phyloP scores from a whole-genome alignment of 2,329 filamentous ascomycete genomes.

The Xylaria sp. region DNA sequence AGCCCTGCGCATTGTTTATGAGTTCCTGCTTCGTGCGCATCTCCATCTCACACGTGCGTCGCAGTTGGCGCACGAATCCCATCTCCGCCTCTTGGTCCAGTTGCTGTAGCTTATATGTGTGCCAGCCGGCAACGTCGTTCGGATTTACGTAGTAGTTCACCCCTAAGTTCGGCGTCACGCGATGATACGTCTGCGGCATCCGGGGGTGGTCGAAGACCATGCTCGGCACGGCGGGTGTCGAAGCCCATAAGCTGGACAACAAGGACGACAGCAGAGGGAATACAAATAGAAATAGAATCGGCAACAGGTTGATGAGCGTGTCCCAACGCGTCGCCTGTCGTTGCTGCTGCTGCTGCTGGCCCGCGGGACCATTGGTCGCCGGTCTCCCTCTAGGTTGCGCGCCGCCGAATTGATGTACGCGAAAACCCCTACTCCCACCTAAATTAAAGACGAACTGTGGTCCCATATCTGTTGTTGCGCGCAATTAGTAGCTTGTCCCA shows the following conservation, averaged over 20 bases:
- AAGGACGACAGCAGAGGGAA: constrained; percentile 77
- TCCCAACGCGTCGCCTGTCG: constrained; percentile 49
- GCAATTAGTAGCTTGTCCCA: neutral
- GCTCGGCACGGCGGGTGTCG: constrained; percentile 54
- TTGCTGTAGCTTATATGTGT: constrained; percentile 60
- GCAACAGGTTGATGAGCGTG: constrained; percentile 70
- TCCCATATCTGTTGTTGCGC: constrained; percentile 47
- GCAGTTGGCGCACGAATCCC: constrained; percentile 62
- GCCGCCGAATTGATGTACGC: constrained; percentile 94
- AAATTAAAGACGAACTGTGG: constrained; percentile 95
- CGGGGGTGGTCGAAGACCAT: constrained; percentile 70
- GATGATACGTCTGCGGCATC: constrained; percentile 68
- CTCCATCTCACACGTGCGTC: constrained; percentile 70
- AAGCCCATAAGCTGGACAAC: constrained; percentile 54
- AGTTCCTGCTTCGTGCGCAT: constrained; percentile 58
- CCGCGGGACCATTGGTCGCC: constrained; percentile 49
- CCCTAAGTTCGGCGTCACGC: constrained; percentile 63
- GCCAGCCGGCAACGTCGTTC: constrained; percentile 65
- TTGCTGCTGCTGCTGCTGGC: constrained; percentile 27
- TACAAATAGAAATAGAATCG: constrained; percentile 83
- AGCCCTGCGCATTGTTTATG: constrained; percentile 75
- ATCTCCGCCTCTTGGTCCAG: constrained; percentile 75
- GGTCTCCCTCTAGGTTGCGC: constrained; percentile 70
- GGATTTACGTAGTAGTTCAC: constrained; percentile 85
- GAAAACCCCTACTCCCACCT: constrained; percentile 81